These are phyloP conservation scores for Pleurotus eryngii DNA, from an alignment of 768 basidiomycete species.

Conservation along the genomic window DNA sequence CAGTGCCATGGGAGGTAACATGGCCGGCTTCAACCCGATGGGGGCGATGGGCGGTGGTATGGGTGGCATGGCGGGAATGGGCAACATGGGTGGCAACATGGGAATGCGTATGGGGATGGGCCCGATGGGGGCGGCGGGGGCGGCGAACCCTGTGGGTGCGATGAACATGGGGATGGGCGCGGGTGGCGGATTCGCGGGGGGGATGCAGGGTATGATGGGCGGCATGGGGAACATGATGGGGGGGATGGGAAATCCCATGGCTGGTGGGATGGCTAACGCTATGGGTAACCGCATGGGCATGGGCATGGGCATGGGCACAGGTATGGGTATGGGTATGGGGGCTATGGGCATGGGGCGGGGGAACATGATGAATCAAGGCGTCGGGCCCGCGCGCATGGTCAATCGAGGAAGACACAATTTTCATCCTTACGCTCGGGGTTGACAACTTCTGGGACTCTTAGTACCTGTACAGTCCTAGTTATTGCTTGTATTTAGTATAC, in stretches of 20 bases:
- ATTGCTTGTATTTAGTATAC: constrained; percentile 8
- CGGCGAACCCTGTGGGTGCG: not conserved
- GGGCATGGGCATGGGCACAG: not conserved
- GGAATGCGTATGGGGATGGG: constrained; percentile 7
- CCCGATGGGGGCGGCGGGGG: constrained; percentile 1
- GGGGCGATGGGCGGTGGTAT: constrained; percentile 9
- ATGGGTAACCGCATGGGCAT: constrained; percentile 4
- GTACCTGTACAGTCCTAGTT: not conserved
- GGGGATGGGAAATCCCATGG: constrained; percentile 5
- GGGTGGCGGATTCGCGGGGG: not conserved
- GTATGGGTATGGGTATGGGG: constrained; percentile 3
- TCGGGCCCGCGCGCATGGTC: constrained; percentile 4
- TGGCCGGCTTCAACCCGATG: constrained; percentile 10
- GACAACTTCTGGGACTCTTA: not conserved
- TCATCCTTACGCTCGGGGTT: constrained; percentile 3
- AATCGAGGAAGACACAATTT: constrained; percentile 6
- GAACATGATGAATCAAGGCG: constrained; percentile 5
- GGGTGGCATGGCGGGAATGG: constrained; percentile 7
- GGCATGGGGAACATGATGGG: constrained; percentile 4
- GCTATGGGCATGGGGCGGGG: constrained; percentile 3
- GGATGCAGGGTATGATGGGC: constrained; percentile 3
- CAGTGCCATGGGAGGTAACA: constrained; percentile 19
- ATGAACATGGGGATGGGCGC: constrained; percentile 4
- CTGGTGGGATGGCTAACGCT: constrained; percentile 1
- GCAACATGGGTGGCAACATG: constrained; percentile 3